A percentile compares a stretch with the other conserved stretches of the same genome.
Evolutionary conservation across 306 rosid genomes (phyloP).

Genomic region (Citrullus amarus): DNA sequence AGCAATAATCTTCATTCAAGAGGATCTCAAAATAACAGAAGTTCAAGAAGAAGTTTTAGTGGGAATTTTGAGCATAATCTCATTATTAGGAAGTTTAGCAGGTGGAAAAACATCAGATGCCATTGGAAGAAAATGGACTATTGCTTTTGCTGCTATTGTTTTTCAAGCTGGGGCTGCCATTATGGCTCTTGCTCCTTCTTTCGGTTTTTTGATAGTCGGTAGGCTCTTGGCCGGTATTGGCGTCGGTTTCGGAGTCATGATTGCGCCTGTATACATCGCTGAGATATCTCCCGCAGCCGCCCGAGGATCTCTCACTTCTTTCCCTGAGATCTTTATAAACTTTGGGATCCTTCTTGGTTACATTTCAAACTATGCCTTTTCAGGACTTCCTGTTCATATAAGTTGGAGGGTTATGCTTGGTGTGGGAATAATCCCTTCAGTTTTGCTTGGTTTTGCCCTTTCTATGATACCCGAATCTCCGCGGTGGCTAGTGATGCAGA

Average conservation of each 20-base stretch:
- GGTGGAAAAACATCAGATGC: constrained; percentile 85
- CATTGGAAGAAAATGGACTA: constrained; percentile 92
- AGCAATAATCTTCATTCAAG: constrained; percentile 77
- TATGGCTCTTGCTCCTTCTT: constrained; percentile 79
- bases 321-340: constrained; percentile 79
- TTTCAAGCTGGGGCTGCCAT: constrained; percentile 65
- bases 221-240: constrained; percentile 79
- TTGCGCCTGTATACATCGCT: constrained; percentile 76
- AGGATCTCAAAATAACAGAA: constrained; percentile 77
- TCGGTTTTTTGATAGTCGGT: constrained; percentile 43
- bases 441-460: constrained; percentile 74
- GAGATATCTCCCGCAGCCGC: constrained; percentile 71
- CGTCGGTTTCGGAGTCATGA: constrained; percentile 81
- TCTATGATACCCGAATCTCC: constrained; percentile 83
- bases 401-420: constrained; percentile 93
- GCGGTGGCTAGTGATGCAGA: constrained; percentile 72
- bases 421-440: constrained; percentile 70
- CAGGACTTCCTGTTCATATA: constrained; percentile 60
- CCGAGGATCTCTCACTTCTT: constrained; percentile 72
- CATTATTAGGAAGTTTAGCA: constrained; percentile 77
- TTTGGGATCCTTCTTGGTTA: constrained; percentile 80
- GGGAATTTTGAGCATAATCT: constrained; percentile 76
- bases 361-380: constrained; percentile 70
- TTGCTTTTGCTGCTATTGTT: constrained; percentile 68
- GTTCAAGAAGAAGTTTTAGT: constrained; percentile 64